Conservation (phyloP, 305 asterid species). For the Lippia alba region DNA sequence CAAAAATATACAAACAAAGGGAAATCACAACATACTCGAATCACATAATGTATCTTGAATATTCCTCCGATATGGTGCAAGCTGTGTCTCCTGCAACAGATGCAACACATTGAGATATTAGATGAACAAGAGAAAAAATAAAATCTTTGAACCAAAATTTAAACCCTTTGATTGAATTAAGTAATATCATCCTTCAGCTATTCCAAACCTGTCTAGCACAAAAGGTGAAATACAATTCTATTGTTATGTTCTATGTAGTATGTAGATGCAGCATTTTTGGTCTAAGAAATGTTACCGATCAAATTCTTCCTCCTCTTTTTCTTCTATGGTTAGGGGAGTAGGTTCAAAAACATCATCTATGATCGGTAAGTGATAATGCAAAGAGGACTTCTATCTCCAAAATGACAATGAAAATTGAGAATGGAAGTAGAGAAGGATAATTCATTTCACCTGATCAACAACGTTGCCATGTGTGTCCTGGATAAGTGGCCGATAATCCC, state of each 20-base stretch:
- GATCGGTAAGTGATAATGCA: constrained; percentile 3
- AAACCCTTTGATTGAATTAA: constrained; percentile 8
- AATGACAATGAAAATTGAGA: constrained; percentile 3
- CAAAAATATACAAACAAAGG: constrained; percentile 26
- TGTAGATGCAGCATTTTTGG: constrained; percentile 27
- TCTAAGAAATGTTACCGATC: constrained; percentile 13
- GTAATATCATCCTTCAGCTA: constrained; percentile 12
- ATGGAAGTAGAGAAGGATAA: constrained; percentile 29
- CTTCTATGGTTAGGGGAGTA: background rate
- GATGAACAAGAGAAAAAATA: constrained; percentile 23
- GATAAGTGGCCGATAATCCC: constrained; percentile 94
- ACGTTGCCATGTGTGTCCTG: constrained; percentile 84
- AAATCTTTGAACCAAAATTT: constrained; percentile 8
- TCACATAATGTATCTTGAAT: constrained; percentile 90
- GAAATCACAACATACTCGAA: constrained; percentile 69
- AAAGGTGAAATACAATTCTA: too few species aligned
- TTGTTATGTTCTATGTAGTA: too few species aligned
- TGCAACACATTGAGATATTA: constrained; percentile 35
- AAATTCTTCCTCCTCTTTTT: constrained; percentile 9
- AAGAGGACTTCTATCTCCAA: constrained; percentile 10
- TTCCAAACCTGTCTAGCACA: constrained; percentile 5
- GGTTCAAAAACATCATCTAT: background rate
- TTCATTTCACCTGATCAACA: constrained; percentile 91
- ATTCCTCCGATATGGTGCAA: constrained; percentile 80
- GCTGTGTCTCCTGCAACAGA: constrained; percentile 93